Base-by-base conservation (phyloP, 164 flowering plant species). In the Tetrastigma voinierianum region DNA sequence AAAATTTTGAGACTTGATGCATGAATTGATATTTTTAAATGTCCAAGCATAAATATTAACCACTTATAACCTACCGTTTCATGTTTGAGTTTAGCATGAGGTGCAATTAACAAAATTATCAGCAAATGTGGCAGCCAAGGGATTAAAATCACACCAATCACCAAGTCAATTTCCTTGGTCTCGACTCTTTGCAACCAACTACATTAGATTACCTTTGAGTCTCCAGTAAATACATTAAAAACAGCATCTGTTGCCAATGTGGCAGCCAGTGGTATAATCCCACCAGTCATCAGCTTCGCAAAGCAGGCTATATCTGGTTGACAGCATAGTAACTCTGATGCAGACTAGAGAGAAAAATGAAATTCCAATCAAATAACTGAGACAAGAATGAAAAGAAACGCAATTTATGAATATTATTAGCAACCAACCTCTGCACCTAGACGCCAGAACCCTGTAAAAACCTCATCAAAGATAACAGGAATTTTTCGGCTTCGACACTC, bases 361-460 rank as follows among this genome's bases (percentile, higher is more conserved):
- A 32, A 18, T 6, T 11, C 54, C 4, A 59, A 58, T 61, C 61
- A 46, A 60, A 46, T 18, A 46, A 66, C 3, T 11, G 11, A 46
- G 9, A 17, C 19, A 62, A 66, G 18, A 59, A 65, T 25, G 45
- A n/a, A n/a, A 69, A 66, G 58, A 15, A 64, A 48, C 21, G 46
- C 25, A 9, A 62, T 64, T 1, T 32, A 32, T 32, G 40, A 32
- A 32, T 32, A 32, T 32, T n/a, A 15, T 49, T 20, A 23, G 21
- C 49, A 49, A 71, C 83, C 15, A 45, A 95, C 99, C 98, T 95
- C 98, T 49, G 64, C 80, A 65, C 98, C 99, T 70, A 95, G 82
- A 62, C 98, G 99, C 99, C 99, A 95, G 65, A 90, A 95, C 60
- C 99, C 99, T 7, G 98, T 90, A 72, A 92, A 95, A 64, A 95